phyloP scores from a whole-genome alignment of 208 protist genomes.

The Tritrichomonas musculus region DNA sequence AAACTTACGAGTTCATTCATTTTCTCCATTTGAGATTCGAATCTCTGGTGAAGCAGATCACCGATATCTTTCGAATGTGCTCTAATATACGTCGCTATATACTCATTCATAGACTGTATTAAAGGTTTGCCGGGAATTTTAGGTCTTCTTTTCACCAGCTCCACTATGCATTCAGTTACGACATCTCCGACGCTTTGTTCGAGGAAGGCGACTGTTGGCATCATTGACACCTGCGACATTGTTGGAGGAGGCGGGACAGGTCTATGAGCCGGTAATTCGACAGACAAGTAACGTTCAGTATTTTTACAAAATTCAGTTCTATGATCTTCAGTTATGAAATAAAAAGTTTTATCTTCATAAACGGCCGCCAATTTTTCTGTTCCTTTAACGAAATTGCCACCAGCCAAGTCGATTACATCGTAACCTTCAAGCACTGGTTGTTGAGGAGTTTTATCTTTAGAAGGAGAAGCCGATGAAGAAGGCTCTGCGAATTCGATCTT shows the following conservation, averaged over 20 bases:
- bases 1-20: background rate
- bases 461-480: too few relatives aligned
- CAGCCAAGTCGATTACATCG: background rate
- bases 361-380: background rate
- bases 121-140: background rate
- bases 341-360: background rate
- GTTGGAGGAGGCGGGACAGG: background rate
- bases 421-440: background rate
- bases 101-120: background rate
- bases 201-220: background rate
- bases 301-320: background rate
- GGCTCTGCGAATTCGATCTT: background rate
- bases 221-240: background rate
- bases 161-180: conserved; percentile 21
- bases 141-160: background rate
- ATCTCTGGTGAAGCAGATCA: background rate
- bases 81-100: background rate
- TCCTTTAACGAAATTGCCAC: background rate
- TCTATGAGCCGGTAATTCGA: background rate
- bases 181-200: conserved; percentile 3
- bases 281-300: background rate
- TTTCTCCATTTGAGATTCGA: background rate
- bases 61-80: background rate
- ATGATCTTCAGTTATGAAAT: background rate
- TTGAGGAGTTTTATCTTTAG: background rate